Evolutionary conservation across 345 rosid species (phyloP).

Genomic region (Aethionema arabicum): DNA sequence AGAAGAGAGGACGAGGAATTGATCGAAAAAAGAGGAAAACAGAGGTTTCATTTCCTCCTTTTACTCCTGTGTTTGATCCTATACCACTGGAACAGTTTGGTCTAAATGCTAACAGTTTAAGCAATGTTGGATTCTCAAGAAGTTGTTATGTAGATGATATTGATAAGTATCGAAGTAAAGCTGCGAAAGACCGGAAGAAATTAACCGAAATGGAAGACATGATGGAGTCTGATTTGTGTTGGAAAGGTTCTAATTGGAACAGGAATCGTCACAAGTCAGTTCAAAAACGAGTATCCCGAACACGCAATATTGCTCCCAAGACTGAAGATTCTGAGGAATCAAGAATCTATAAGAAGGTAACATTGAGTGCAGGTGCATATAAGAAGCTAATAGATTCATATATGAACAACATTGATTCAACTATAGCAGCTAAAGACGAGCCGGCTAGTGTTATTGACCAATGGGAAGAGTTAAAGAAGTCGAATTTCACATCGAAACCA

Average conservation of each 20-base stretch:
- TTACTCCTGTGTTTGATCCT: constrained; percentile 41
- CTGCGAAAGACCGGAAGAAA: constrained; percentile 29
- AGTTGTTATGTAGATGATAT: constrained; percentile 30
- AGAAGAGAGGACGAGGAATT: constrained; percentile 26
- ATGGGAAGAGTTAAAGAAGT: constrained; percentile 70
- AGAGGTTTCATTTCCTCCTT: constrained; percentile 55
- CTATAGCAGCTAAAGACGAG: constrained; percentile 52
- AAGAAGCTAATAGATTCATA: constrained; percentile 65
- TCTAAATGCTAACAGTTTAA: constrained; percentile 30
- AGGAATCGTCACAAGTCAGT: constrained; percentile 6
- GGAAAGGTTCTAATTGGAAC: constrained; percentile 40
- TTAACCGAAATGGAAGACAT: constrained; percentile 43
- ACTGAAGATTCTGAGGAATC: constrained; percentile 37
- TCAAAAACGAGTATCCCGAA: constrained; percentile 16
- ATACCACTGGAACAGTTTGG: constrained; percentile 39
- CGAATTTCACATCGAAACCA: constrained; percentile 30
- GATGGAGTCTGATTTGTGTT: constrained; percentile 45
- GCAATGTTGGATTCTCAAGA: constrained; percentile 13
- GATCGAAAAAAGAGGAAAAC: constrained; percentile 25
- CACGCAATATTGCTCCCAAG: constrained; percentile 25
- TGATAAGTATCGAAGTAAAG: constrained; percentile 35
- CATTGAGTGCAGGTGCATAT: constrained; percentile 74
- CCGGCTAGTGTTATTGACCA: constrained; percentile 52
- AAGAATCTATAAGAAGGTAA: constrained; percentile 39
- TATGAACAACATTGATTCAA: constrained; percentile 73